Evolutionary conservation across 2,329 filamentous ascomycete species (phyloP).

Genomic region (Hirsutella thompsonii): DNA sequence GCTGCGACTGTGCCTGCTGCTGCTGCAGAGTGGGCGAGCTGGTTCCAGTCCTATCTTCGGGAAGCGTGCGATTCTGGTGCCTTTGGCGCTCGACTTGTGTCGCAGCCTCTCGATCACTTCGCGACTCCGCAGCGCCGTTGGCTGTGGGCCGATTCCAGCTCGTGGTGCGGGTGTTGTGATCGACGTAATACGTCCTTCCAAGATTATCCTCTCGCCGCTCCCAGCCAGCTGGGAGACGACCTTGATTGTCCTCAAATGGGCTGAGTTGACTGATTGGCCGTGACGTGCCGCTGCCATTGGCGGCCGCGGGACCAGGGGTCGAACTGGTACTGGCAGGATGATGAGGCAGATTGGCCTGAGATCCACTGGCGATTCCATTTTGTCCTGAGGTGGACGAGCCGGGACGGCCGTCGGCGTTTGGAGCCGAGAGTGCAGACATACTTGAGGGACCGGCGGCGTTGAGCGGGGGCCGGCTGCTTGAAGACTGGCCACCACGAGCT

Average conservation of each 20-base stretch:
- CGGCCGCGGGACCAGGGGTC: conserved; percentile 13
- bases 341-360: conserved; percentile 27
- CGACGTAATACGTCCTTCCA: conserved; percentile 93
- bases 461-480: conserved; percentile 32
- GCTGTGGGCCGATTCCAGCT: conserved; percentile 88
- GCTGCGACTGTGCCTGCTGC: conserved; percentile 32
- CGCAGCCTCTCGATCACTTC: conserved; percentile 73
- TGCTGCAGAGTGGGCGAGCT: conserved; percentile 71
- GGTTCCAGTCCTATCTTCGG: conserved; percentile 87
- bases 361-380: conserved; percentile 29
- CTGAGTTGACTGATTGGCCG: conserved; percentile 45
- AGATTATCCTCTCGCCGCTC: conserved; percentile 91
- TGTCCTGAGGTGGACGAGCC: conserved; percentile 38
- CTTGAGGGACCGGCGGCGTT: conserved; percentile 29
- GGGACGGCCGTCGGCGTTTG: conserved; percentile 33
- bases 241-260: conserved; percentile 93
- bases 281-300: conserved; percentile 17
- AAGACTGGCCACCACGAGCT: conserved; percentile 37
- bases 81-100: conserved; percentile 86
- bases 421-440: conserved; percentile 28
- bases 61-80: conserved; percentile 90
- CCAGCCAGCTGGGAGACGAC: conserved; percentile 85
- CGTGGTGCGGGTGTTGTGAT: conserved; percentile 92
- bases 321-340: conserved; percentile 35
- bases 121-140: conserved; percentile 57